These are phyloP conservation scores for Megacollybia marginata DNA, from an alignment of 768 basidiomycete genomes.

Conservation along the genomic window DNA sequence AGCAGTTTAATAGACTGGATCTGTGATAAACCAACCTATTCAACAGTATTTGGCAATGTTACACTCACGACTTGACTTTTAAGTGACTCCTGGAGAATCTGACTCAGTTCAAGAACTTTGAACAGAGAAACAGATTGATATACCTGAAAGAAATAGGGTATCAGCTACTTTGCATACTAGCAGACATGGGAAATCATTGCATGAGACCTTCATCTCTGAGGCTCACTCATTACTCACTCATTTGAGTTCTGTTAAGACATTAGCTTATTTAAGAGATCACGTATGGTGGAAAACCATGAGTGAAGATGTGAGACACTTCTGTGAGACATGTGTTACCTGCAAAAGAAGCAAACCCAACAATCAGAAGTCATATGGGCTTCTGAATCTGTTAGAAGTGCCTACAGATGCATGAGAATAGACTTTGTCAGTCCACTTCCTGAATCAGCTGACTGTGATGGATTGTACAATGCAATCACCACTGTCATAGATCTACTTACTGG, in stretches of 20 bases:
- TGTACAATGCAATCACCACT: conserved; percentile 7
- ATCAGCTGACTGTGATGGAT: conserved; percentile 10
- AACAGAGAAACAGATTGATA: background rate
- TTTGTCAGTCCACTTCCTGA: conserved; percentile 19
- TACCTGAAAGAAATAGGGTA: background rate
- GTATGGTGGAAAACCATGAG: conserved; percentile 28
- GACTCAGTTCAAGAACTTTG: conserved; percentile 9
- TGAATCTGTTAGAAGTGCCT: conserved; percentile 9
- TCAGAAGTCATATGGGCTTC: background rate
- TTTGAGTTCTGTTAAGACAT: conserved; percentile 20
- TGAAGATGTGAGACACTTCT: conserved; percentile 11
- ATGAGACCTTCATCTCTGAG: conserved; percentile 21
- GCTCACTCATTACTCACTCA: conserved; percentile 27
- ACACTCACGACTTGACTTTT: background rate
- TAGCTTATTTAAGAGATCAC: conserved; percentile 16
- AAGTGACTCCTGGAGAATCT: conserved; percentile 9
- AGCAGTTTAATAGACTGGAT: too few species aligned
- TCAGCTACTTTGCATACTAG: conserved; percentile 1
- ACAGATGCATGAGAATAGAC: conserved; percentile 14
- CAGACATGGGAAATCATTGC: background rate
- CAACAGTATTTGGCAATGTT: background rate
- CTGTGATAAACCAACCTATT: background rate
- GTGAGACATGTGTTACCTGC: conserved; percentile 6
- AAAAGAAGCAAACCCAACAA: conserved; percentile 2
- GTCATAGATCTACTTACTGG: conserved; percentile 12